These are phyloP conservation scores for Schizochytrium sp. DNA, from an alignment of 108 stramenopile genomes.

Conservation along the genomic window DNA sequence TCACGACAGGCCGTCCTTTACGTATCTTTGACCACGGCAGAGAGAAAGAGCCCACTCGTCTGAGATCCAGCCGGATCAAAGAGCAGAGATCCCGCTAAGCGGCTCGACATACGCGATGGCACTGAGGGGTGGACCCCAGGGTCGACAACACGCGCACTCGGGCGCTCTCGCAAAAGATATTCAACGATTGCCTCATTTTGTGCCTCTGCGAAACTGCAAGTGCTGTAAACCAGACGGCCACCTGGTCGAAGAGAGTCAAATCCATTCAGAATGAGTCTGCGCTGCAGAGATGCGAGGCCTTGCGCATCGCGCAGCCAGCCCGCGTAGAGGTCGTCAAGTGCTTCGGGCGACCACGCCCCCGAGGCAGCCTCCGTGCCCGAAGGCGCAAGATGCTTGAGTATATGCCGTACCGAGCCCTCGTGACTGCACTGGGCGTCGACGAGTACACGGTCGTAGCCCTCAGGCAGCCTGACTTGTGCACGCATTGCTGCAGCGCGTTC, in stretches of 20 bases:
- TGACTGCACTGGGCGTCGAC: slow-evolving; percentile 17
- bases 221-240: background rate
- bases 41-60: slow-evolving; percentile 2
- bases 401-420: background rate
- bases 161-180: background rate
- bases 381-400: background rate
- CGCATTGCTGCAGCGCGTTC: background rate
- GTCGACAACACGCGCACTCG: background rate
- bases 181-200: background rate
- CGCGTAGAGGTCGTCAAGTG: background rate
- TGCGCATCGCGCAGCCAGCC: background rate
- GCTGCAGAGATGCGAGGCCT: background rate
- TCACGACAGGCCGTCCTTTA: background rate
- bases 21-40: background rate
- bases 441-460: background rate
- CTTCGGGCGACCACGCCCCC: background rate
- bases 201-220: background rate
- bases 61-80: background rate
- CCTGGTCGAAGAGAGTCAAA: background rate
- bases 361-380: background rate
- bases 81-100: background rate
- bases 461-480: background rate
- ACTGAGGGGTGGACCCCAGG: background rate
- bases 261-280: background rate
- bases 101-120: background rate